A percentile compares a stretch with the other conserved stretches of the same genome.
Evolutionary conservation across 495 filamentous ascomycete species (phyloP).

Genomic region (Neurospora cerealis): DNA sequence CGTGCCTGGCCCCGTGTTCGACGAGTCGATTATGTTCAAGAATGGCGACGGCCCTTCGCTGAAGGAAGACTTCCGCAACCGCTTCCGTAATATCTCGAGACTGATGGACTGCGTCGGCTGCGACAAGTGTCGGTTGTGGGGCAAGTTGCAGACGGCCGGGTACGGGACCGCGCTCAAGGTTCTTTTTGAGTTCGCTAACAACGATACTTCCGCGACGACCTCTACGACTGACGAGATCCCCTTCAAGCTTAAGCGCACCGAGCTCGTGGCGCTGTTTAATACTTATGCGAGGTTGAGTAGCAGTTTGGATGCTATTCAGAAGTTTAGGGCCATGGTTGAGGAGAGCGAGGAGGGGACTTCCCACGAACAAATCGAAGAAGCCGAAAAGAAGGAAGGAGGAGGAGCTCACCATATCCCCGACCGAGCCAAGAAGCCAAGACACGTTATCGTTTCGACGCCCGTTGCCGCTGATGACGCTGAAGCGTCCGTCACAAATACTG

Average conservation of each 20-base stretch:
- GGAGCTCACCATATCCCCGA: conserved; percentile 24
- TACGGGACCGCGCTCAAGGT: conserved; percentile 94
- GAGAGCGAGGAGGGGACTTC: conserved; percentile 32
- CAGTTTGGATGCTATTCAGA: conserved; percentile 61
- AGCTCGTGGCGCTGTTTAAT: conserved; percentile 89
- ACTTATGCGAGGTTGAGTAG: conserved; percentile 79
- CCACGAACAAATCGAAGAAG: conserved; percentile 25
- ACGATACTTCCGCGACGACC: conserved; percentile 44
- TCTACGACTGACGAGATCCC: conserved; percentile 29
- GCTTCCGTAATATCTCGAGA: conserved; percentile 90
- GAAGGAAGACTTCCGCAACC: conserved; percentile 95
- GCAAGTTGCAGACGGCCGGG: conserved; percentile 91
- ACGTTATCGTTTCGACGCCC: conserved; percentile 22
- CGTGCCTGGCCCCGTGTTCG: conserved; percentile 64
- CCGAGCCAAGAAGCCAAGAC: conserved; percentile 33
- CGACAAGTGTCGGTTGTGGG: conserved; percentile 97
- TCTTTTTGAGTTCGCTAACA: conserved; percentile 86
- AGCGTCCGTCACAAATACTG: conserved; percentile 5
- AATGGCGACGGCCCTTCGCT: conserved; percentile 57
- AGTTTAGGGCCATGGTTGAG: conserved; percentile 64
- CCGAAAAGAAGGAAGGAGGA: conserved; percentile 6
- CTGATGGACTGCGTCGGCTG: conserved; percentile 99
- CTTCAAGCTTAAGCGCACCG: conserved; percentile 72
- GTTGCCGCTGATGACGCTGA: not conserved
- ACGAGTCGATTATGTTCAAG: conserved; percentile 90